Conservation (phyloP, 2,329 filamentous ascomycete genomes). For the Xylaria sp. region DNA sequence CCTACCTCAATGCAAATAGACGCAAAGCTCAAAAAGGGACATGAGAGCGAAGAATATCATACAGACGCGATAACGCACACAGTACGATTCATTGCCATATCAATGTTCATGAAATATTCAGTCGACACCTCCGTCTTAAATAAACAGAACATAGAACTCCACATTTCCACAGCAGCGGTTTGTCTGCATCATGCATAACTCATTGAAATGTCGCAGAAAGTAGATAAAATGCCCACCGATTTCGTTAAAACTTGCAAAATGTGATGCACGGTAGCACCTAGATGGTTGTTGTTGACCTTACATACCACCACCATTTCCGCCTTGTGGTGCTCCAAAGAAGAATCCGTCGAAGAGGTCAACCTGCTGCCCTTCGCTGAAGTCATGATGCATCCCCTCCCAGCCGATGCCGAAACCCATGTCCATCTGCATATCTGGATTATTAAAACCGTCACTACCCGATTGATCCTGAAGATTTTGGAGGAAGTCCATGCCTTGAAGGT, state of each 20-base stretch:
- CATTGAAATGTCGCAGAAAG: slow-evolving; percentile 11
- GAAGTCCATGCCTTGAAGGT: slow-evolving; percentile 65
- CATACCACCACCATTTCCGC: slow-evolving; percentile 42
- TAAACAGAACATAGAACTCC: not conserved
- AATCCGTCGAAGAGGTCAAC: slow-evolving; percentile 78
- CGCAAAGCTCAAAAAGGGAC: slow-evolving; percentile 7
- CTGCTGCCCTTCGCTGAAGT: slow-evolving; percentile 68
- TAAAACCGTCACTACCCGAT: slow-evolving; percentile 41
- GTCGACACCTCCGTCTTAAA: slow-evolving; percentile 13
- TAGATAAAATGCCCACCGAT: slow-evolving; percentile 2
- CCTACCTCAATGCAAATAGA: slow-evolving; percentile 25
- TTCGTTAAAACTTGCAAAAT: slow-evolving; percentile 5
- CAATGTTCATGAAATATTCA: slow-evolving; percentile 10
- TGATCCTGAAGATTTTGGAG: slow-evolving; percentile 57
- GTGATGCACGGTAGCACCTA: not conserved
- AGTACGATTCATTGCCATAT: slow-evolving; percentile 26
- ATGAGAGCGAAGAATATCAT: slow-evolving; percentile 22
- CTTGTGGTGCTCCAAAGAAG: slow-evolving; percentile 71
- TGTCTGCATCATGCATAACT: slow-evolving; percentile 7
- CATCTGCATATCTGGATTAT: slow-evolving; percentile 60
- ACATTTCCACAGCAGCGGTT: not conserved
- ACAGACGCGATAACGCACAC: slow-evolving; percentile 26
- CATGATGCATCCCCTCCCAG: slow-evolving; percentile 70
- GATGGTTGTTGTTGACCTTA: slow-evolving; percentile 11
- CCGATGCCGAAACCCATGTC: slow-evolving; percentile 75